Evolutionary conservation across 163 green algal species (phyloP), one percentile per base, ranked within the genome.

Genomic region (Prototheca cutis): DNA sequence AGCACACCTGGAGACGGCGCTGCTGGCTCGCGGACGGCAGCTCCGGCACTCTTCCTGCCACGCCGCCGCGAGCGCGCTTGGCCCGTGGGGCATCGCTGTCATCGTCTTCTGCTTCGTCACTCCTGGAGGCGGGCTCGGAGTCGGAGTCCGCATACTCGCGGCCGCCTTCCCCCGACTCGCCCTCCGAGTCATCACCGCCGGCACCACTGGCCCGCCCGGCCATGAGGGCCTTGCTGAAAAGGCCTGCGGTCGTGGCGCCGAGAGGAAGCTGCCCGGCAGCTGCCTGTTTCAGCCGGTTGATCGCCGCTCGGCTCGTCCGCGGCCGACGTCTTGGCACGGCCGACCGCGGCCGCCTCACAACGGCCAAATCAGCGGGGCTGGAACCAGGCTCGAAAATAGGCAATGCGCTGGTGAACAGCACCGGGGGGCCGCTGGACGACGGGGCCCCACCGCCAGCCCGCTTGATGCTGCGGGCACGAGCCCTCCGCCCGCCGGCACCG

Each of bases 241-340:
- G 8, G 47, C 58, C 29, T 18, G 48, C 53, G 25, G 30, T 30
- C 40, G 55, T 58, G 53, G 48, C 24, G 30, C 60, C 65, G 55
- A 74, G 67, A 0, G 67, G 67, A 28, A 74, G 54, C 29, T 42
- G 66, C 36, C 67, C 67, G 33, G 65, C 54, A 23, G 67, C 67
- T 0, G 67, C 67, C 53, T 74, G 67, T 36, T 74, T 74, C 30
- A 74, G 59, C 15, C 67, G 45, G 33, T 56, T 61, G 33, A 62
- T 57, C 23, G 42, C 55, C 3, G 61, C 67, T 48, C 67, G 62
- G 54, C 36, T 70, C 33, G n/a, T 70, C 33, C 63, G 62, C 2
- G 66, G 53, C 28, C 45, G 61, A 6, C 58, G 53, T 19, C 18
- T 6, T 5, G 40, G 40, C 13, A 24, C 53, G 58, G 15, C 31